Percentiles rank a stretch among this genome's conserved stretches.
These are phyloP conservation scores for Barbarea vulgaris DNA, from an alignment of 345 rosid genomes.

Conservation along the genomic window DNA sequence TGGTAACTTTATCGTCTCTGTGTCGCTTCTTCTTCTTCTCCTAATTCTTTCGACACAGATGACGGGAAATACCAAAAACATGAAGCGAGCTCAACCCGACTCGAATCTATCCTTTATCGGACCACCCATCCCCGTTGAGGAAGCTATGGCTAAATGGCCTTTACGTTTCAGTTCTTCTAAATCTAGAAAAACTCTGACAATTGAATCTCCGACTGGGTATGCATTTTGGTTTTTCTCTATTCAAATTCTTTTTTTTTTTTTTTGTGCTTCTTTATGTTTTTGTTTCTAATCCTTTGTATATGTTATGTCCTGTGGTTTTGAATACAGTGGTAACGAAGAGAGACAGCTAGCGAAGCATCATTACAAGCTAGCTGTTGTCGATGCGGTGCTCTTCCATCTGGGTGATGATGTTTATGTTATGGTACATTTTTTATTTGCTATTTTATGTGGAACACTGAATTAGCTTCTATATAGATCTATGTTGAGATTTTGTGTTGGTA, in stretches of 20 bases:
- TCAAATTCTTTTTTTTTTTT: background rate
- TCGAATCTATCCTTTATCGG: background rate
- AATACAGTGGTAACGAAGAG: slow-evolving; percentile 6
- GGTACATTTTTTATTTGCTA: background rate
- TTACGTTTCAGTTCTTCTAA: background rate
- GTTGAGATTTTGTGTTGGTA: background rate
- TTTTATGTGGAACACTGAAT: background rate
- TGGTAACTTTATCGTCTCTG: background rate
- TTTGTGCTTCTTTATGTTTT: background rate
- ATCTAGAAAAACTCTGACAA: background rate
- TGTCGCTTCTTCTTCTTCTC: background rate
- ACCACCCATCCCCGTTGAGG: background rate
- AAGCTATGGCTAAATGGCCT: background rate
- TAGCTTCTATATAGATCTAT: background rate
- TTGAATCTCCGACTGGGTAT: background rate
- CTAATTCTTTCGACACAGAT: background rate
- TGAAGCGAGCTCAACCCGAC: background rate
- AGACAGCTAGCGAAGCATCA: slow-evolving; percentile 30
- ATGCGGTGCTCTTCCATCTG: slow-evolving; percentile 33
- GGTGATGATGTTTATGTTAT: slow-evolving; percentile 42
- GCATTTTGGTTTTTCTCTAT: background rate
- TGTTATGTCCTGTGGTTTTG: background rate
- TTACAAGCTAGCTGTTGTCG: slow-evolving; percentile 32
- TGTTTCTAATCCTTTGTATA: background rate
- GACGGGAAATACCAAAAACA: background rate